Evolutionary conservation across 73 alveolate genomes (phyloP), one percentile per base, ranked within the genome.

Genomic region (Paramecium biaurelia): DNA sequence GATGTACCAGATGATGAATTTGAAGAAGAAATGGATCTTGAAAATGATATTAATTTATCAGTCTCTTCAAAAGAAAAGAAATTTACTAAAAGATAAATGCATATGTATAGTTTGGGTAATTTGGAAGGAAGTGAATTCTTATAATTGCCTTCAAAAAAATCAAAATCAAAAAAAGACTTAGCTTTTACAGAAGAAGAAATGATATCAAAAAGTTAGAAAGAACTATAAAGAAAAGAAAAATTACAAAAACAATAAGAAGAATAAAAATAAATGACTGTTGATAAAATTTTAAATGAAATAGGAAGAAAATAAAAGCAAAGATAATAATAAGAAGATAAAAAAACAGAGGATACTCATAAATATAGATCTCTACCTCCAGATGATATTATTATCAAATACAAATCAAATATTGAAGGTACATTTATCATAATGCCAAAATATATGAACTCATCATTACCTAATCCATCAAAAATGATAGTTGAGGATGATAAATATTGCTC

Each of bases 271-370:
- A 57, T 57, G 74, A 89, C 92, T 4, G 94, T 89, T 14, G 92
- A 89, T 43, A 89, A 72, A 37, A 68, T 89, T 37, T 72, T 89
- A 21, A 89, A 70, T 70, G 94, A 89, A 70, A 85, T 67, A 41
- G 94, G 94, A 42, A 38, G 92, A 41, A 89, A 89, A 72, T 49
- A 89, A 89, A 67, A 70, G 26, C 23, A 70, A 59, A 89, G 94
- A 89, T 34, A 70, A 72, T 84, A 38, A 43, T 41, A 89, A 38
- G 94, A 89, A 89, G 94, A 89, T 35, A 89, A 70, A 70, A 82
- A 70, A 89, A 38, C 47, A 30, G 94, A 86, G 4, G 58, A 79
- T 12, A 30, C 72, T 20, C 90, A 79, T 45, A 47, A 43, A 79
- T 79, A 79, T 79, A 79, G 72, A 79, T 43, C 76, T 26, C 49